Conservation (phyloP, 2,329 filamentous ascomycete genomes). For the Plenodomus tracheiphilus region DNA sequence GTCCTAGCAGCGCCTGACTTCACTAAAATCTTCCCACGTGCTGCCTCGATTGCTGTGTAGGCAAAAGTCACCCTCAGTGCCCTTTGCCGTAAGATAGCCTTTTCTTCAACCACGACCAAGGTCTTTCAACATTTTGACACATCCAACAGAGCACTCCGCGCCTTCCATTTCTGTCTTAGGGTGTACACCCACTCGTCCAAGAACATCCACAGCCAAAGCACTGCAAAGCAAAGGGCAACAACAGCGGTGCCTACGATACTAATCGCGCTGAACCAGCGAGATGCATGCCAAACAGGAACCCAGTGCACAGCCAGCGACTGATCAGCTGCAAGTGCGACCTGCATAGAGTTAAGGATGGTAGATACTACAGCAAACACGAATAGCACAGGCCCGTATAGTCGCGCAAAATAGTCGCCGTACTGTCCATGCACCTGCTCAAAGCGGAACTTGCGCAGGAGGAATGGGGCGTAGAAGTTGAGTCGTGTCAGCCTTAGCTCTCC, state of each 20-base stretch:
- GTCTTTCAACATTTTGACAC: neutral
- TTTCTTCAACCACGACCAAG: neutral
- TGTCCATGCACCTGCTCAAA: conserved; percentile 28
- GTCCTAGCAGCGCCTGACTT: too few species aligned
- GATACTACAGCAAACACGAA: conserved; percentile 24
- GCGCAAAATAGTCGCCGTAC: conserved; percentile 38
- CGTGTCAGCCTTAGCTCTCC: conserved; percentile 51
- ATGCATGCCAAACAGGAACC: conserved; percentile 13
- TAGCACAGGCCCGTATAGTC: conserved; percentile 19
- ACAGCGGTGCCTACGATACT: conserved; percentile 14
- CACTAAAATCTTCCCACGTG: too few species aligned
- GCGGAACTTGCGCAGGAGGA: conserved; percentile 30
- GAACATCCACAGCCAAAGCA: conserved; percentile 26
- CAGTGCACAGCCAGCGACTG: conserved; percentile 9
- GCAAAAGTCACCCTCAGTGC: too few species aligned
- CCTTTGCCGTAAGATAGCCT: too few species aligned
- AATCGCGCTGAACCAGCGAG: conserved; percentile 22
- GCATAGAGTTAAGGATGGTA: conserved; percentile 24
- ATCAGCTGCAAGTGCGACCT: conserved; percentile 22
- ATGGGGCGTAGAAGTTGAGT: conserved; percentile 50
- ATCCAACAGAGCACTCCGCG: conserved; percentile 1
- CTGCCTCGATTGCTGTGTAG: too few species aligned
- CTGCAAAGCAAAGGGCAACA: conserved; percentile 17
- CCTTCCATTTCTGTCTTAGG: conserved; percentile 10
- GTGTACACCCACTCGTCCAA: conserved; percentile 25